These are phyloP conservation scores for Phytophthora pseudosyringae DNA, from an alignment of 352 stramenopile species.

Conservation along the genomic window DNA sequence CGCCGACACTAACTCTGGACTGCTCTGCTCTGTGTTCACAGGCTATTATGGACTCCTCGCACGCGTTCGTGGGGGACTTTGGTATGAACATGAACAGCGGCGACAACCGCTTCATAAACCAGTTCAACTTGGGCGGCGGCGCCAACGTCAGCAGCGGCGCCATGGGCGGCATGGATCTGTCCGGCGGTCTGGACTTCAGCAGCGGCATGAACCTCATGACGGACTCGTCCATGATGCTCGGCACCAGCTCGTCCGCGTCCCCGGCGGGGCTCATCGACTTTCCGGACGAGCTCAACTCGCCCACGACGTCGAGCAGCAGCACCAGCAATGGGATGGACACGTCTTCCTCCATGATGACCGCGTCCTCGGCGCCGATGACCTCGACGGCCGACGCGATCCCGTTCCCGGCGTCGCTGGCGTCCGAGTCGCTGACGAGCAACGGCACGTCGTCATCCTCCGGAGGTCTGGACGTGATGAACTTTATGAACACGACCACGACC, in stretches of 20 bases:
- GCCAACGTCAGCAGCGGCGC: slow-evolving; percentile 23
- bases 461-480: slow-evolving; percentile 45
- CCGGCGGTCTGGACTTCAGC: slow-evolving; percentile 68
- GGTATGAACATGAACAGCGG: slow-evolving; percentile 60
- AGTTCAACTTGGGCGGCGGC: slow-evolving; percentile 61
- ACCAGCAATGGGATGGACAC: slow-evolving; percentile 37
- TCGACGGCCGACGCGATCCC: slow-evolving; percentile 67
- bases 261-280: slow-evolving; percentile 83
- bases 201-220: slow-evolving; percentile 74
- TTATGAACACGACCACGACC: slow-evolving; percentile 42
- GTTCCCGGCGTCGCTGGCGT: slow-evolving; percentile 76
- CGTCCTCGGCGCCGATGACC: slow-evolving; percentile 39
- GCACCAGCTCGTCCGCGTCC: slow-evolving; percentile 21
- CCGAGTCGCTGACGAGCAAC: slow-evolving; percentile 49
- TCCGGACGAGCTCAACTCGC: slow-evolving; percentile 86
- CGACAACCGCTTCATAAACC: slow-evolving; percentile 80
- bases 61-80: slow-evolving; percentile 82
- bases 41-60: slow-evolving; percentile 69
- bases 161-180: slow-evolving; percentile 56
- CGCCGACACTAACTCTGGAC: slow-evolving; percentile 2
- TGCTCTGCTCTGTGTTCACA: background rate
- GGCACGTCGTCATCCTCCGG: slow-evolving; percentile 48
- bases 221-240: slow-evolving; percentile 52
- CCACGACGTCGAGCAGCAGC: slow-evolving; percentile 33
- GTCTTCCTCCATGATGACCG: slow-evolving; percentile 34